Percentiles rank a stretch among this genome's conserved stretches.
These are phyloP conservation scores for Candida berthetii DNA, from an alignment of 805 yeast species.

Conservation along the genomic window DNA sequence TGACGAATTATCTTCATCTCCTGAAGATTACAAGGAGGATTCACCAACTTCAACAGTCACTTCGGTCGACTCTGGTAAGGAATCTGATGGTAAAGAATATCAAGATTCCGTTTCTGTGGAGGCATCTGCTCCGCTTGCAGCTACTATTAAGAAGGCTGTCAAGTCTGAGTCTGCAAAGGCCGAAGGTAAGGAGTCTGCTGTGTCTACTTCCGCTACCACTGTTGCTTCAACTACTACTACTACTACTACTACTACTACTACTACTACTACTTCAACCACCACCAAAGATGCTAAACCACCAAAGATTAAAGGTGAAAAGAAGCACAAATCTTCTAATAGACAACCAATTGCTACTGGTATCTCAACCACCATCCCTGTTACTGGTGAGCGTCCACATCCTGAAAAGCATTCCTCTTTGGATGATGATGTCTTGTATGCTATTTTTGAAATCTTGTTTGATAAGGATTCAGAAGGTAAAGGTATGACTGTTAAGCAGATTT, in stretches of 20 bases:
- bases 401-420: conserved; percentile 60
- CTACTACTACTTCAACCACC: background rate
- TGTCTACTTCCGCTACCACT: background rate
- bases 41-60: conserved; percentile 18
- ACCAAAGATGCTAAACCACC: conserved; percentile 1
- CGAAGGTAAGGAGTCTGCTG: background rate
- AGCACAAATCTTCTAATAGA: conserved; percentile 15
- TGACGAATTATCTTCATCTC: conserved; percentile 18
- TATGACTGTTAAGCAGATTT: conserved; percentile 86
- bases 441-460: conserved; percentile 65
- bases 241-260: background rate
- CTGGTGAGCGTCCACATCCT: conserved; percentile 71
- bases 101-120: no score
- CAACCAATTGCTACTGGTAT: conserved; percentile 53
- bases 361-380: conserved; percentile 73
- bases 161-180: conserved; percentile 1
- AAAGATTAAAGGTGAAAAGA: conserved; percentile 17
- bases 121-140: conserved; percentile 6
- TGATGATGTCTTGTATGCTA: conserved; percentile 71
- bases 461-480: conserved; percentile 66
- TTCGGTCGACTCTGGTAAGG: conserved; percentile 1
- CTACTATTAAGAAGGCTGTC: conserved; percentile 3
- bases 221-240: background rate
- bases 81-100: no score
- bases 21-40: conserved; percentile 16